Evolutionary conservation across 202 grass and related monocot genomes (phyloP).

Genomic region (Eragrostis tef): DNA sequence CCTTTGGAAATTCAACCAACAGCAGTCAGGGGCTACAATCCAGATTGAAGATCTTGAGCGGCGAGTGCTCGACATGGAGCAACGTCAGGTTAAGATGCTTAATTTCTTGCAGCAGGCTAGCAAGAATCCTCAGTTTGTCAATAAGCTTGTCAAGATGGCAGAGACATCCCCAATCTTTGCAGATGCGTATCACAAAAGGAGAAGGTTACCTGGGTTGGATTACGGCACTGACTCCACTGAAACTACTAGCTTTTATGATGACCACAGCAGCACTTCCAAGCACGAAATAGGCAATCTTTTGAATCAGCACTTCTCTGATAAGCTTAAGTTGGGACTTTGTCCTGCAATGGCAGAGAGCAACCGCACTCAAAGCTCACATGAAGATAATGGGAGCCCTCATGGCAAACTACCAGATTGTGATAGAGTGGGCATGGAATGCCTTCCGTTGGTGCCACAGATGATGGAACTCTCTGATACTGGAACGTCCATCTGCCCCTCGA

Average conservation of each 20-base stretch:
- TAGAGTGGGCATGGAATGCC: slow-evolving; percentile 47
- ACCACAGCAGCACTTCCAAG: slow-evolving; percentile 69
- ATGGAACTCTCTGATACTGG: slow-evolving; percentile 68
- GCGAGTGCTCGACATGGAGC: slow-evolving; percentile 78
- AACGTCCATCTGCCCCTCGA: slow-evolving; percentile 61
- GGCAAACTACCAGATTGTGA: slow-evolving; percentile 53
- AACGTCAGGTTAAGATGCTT: slow-evolving; percentile 81
- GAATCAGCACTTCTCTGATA: slow-evolving; percentile 81
- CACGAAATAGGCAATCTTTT: slow-evolving; percentile 63
- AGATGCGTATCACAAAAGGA: slow-evolving; percentile 71
- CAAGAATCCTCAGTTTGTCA: slow-evolving; percentile 74
- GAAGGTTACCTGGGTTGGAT: slow-evolving; percentile 67
- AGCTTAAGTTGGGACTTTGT: slow-evolving; percentile 82
- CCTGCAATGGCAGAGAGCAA: slow-evolving; percentile 54
- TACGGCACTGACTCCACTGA: slow-evolving; percentile 48
- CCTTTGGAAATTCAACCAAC: slow-evolving; percentile 70
- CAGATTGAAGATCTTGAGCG: slow-evolving; percentile 82
- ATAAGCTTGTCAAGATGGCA: slow-evolving; percentile 86
- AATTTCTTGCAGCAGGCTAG: slow-evolving; percentile 72
- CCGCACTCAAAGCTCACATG: slow-evolving; percentile 66
- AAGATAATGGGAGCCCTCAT: slow-evolving; percentile 59
- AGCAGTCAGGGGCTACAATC: slow-evolving; percentile 63
- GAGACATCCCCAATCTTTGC: slow-evolving; percentile 49
- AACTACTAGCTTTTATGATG: slow-evolving; percentile 70
- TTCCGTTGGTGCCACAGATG: slow-evolving; percentile 46